Evolutionary conservation across 371 early-diverging fungal species (phyloP).

Genomic region (Dipsacomyces acuminosporus): DNA sequence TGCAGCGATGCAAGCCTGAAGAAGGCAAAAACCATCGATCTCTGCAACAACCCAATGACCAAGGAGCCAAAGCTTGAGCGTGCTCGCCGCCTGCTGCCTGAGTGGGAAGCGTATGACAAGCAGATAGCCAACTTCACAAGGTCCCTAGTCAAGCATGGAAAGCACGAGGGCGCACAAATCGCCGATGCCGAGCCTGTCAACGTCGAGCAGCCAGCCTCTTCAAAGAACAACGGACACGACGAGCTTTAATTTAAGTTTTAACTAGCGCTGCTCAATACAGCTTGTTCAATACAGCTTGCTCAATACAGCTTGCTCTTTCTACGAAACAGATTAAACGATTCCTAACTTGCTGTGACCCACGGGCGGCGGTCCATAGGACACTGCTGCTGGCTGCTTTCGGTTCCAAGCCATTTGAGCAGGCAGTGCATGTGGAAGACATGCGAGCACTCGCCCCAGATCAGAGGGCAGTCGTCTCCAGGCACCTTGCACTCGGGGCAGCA

Average conservation of each 20-base stretch:
- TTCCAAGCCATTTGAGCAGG: constrained; percentile 69
- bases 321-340: too few species aligned
- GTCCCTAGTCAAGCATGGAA: constrained; percentile 25
- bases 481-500: constrained; percentile 77
- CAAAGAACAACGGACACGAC: neutral
- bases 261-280: too few species aligned
- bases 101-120: constrained; percentile 80
- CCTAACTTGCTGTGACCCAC: constrained; percentile 57
- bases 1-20: constrained; percentile 79
- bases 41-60: constrained; percentile 97
- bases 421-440: constrained; percentile 93
- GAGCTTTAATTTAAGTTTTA: too few species aligned
- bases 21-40: constrained; percentile 91
- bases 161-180: constrained; percentile 30
- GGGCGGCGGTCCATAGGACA: constrained; percentile 83
- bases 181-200: constrained; percentile 35
- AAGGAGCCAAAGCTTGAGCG: constrained; percentile 95
- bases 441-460: constrained; percentile 80
- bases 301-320: too few species aligned
- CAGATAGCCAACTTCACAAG: constrained; percentile 52
- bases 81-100: constrained; percentile 85
- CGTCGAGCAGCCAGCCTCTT: constrained; percentile 14
- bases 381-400: constrained; percentile 59
- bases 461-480: constrained; percentile 85
- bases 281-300: too few species aligned